phyloP scores from a whole-genome alignment of 1,284 basidiomycete species.

The Pholiota adiposa region DNA sequence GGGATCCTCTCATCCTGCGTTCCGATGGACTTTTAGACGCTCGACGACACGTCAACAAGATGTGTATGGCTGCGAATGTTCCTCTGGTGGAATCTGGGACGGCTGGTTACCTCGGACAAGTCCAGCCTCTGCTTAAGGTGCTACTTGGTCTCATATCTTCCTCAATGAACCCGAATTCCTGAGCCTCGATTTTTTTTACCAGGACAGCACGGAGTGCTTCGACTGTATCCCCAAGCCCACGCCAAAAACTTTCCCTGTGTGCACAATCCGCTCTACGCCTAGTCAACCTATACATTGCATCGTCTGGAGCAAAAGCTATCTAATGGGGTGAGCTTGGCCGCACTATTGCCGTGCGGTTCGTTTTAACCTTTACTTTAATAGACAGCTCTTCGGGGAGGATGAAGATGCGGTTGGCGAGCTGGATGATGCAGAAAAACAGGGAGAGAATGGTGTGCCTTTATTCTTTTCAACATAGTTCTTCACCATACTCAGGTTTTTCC shows the following conservation, averaged over 20 bases:
- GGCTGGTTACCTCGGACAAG: constrained; percentile 91
- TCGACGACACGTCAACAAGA: constrained; percentile 92
- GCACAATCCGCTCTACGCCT: constrained; percentile 97
- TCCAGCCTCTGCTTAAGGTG: constrained; percentile 75
- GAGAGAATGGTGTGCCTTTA: constrained; percentile 77
- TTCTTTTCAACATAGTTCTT: constrained; percentile 1
- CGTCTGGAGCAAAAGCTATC: constrained; percentile 98
- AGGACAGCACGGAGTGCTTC: constrained; percentile 91
- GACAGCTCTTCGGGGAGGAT: constrained; percentile 94
- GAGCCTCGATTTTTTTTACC: constrained; percentile 1
- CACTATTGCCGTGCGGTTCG: neutral
- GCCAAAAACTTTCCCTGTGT: constrained; percentile 96
- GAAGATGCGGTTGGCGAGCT: constrained; percentile 80
- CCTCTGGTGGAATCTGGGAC: constrained; percentile 97
- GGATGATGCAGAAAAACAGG: constrained; percentile 85
- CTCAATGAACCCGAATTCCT: constrained; percentile 5
- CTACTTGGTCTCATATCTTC: constrained; percentile 34
- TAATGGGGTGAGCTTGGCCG: constrained; percentile 78
- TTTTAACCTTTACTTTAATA: constrained; percentile 33
- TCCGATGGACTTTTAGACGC: constrained; percentile 61
- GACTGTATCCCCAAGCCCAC: constrained; percentile 90
- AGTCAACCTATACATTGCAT: constrained; percentile 99
- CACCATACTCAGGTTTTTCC: constrained; percentile 1
- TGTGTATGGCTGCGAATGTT: constrained; percentile 92
- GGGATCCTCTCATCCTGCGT: neutral